These are phyloP conservation scores for Evernia prunastri DNA, from an alignment of 495 filamentous ascomycete genomes.

Conservation along the genomic window DNA sequence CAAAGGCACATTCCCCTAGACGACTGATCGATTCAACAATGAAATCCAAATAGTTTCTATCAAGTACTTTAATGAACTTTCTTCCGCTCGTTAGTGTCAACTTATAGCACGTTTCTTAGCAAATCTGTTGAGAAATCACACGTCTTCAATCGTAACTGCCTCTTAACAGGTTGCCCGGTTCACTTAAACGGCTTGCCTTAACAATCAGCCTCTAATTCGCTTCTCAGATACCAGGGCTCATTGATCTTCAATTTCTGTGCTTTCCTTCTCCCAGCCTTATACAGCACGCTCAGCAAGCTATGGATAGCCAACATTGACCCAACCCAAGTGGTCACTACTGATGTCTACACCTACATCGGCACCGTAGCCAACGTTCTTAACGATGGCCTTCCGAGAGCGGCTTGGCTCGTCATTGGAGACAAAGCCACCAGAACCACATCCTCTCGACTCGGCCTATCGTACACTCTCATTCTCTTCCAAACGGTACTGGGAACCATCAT, in stretches of 20 bases:
- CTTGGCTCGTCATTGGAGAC: slow-evolving; percentile 67
- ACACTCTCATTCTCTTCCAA: slow-evolving; percentile 60
- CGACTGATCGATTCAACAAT: neutral
- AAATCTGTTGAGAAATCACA: neutral
- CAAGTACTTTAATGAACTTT: neutral
- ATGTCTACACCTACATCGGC: slow-evolving; percentile 58
- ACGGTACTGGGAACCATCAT: slow-evolving; percentile 50
- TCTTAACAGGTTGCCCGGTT: neutral
- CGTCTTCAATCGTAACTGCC: neutral
- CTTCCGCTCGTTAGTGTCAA: neutral
- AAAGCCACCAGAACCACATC: slow-evolving; percentile 45
- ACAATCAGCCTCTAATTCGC: slow-evolving; percentile 7
- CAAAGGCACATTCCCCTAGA: neutral
- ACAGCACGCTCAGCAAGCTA: slow-evolving; percentile 63
- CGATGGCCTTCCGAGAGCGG: slow-evolving; percentile 63
- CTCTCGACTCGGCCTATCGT: slow-evolving; percentile 52
- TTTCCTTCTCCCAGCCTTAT: slow-evolving; percentile 63
- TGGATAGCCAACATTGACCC: slow-evolving; percentile 68
- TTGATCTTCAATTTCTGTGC: slow-evolving; percentile 57
- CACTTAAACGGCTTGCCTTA: neutral
- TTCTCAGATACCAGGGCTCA: slow-evolving; percentile 47
- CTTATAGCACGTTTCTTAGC: neutral
- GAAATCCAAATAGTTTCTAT: neutral
- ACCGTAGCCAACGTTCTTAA: slow-evolving; percentile 63
- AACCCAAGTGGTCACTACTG: slow-evolving; percentile 60